Conservation (phyloP, 2,329 filamentous ascomycete species). For the Dactylellina leptospora region DNA sequence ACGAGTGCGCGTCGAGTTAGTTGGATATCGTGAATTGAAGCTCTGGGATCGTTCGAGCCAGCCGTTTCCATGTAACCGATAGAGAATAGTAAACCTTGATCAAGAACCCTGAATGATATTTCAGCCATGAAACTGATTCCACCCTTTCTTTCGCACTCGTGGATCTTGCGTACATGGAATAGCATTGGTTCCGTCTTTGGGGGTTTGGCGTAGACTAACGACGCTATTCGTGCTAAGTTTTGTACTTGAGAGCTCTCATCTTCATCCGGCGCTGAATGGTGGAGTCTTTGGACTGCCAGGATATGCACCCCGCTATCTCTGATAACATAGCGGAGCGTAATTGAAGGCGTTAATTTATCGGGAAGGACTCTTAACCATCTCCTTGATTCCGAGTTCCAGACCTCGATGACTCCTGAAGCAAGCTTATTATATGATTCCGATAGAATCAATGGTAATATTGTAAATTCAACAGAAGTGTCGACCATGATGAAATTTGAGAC, state of each 20-base stretch:
- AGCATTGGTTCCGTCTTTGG: slow-evolving; percentile 19
- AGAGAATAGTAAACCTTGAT: slow-evolving; percentile 16
- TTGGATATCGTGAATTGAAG: not conserved
- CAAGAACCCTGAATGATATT: slow-evolving; percentile 19
- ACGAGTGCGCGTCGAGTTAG: slow-evolving; percentile 2
- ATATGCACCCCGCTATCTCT: slow-evolving; percentile 34
- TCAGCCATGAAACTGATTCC: not conserved
- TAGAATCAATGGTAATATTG: slow-evolving; percentile 8
- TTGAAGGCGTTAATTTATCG: not conserved
- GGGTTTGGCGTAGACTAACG: slow-evolving; percentile 27
- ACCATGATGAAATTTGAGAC: too few relatives aligned
- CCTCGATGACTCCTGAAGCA: slow-evolving; percentile 1
- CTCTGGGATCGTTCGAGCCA: not conserved
- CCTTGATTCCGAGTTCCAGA: slow-evolving; percentile 12
- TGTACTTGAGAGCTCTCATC: not conserved
- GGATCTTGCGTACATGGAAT: slow-evolving; percentile 8
- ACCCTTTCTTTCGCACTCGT: not conserved
- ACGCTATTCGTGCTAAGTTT: slow-evolving; percentile 13
- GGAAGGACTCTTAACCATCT: slow-evolving; percentile 18
- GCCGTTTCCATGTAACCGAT: not conserved
- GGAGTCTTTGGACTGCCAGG: slow-evolving; percentile 16
- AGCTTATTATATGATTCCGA: slow-evolving; percentile 13
- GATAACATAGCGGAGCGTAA: slow-evolving; percentile 14
- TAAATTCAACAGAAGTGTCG: too few relatives aligned
- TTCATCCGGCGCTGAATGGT: not conserved